Evolutionary conservation across 1,284 basidiomycete genomes (phyloP).

Genomic region (Malassezia restricta): DNA sequence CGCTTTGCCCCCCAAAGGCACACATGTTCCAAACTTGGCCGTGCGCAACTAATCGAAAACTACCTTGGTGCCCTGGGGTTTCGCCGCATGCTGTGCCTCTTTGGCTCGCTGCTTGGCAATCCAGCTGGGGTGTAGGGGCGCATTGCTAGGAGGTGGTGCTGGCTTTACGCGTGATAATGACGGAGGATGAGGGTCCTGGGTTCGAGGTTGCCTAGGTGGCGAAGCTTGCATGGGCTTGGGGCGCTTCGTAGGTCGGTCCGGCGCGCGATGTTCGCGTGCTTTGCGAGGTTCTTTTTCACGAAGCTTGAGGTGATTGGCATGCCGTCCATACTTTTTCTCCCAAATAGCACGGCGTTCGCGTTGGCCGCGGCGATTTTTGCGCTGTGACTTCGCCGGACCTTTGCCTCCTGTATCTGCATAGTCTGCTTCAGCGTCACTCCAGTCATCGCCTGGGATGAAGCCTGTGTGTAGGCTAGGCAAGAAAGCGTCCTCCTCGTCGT

Average conservation of each 20-base stretch:
- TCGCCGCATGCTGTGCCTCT: not conserved
- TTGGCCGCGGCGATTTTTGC: slow-evolving; percentile 15
- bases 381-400: slow-evolving; percentile 11
- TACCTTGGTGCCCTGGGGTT: slow-evolving; percentile 12
- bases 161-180: not conserved
- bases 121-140: slow-evolving; percentile 14
- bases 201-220: not conserved
- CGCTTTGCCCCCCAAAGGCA: no score
- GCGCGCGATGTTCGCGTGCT: not conserved
- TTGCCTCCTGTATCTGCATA: slow-evolving; percentile 8
- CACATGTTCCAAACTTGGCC: not conserved
- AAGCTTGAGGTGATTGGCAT: slow-evolving; percentile 13
- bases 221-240: not conserved
- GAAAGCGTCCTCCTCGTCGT: not conserved
- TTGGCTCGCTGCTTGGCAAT: slow-evolving; percentile 12
- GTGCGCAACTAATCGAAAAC: slow-evolving; percentile 9
- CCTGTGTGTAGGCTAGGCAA: slow-evolving; percentile 8
- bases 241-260: not conserved
- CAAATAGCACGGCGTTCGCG: slow-evolving; percentile 17
- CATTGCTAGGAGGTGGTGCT: not conserved
- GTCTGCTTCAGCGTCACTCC: slow-evolving; percentile 14
- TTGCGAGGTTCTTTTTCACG: slow-evolving; percentile 10
- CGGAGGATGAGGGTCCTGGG: not conserved
- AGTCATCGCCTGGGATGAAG: slow-evolving; percentile 15
- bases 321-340: slow-evolving; percentile 15